Percentiles rank a stretch among this genome's conserved stretches.
Conservation (phyloP, 2,329 filamentous ascomycete genomes). For the Trichophyton simii region DNA sequence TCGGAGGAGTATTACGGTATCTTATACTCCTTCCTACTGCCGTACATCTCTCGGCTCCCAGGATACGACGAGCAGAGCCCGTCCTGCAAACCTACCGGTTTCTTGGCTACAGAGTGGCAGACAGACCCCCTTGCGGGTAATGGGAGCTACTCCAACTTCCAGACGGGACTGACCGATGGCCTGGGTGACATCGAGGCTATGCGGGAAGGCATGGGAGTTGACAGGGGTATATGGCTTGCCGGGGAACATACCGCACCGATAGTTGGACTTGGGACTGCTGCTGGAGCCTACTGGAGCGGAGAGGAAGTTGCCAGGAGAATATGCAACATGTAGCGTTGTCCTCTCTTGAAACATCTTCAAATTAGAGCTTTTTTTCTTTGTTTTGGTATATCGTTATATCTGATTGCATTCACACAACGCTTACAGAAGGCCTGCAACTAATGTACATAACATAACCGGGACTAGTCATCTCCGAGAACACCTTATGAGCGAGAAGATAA, state of each 20-base stretch:
- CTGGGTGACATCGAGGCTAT: conserved; percentile 58
- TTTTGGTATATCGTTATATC: neutral
- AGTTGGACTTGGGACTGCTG: conserved; percentile 74
- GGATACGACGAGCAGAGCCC: conserved; percentile 45
- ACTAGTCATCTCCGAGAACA: neutral
- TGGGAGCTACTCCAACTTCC: conserved; percentile 79
- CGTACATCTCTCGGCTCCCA: conserved; percentile 66
- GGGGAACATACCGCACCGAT: conserved; percentile 88
- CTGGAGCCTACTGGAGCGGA: conserved; percentile 85
- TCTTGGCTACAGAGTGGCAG: conserved; percentile 65
- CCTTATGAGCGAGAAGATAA: neutral
- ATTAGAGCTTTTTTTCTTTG: too few relatives aligned
- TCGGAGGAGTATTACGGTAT: conserved; percentile 41
- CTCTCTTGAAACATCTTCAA: too few relatives aligned
- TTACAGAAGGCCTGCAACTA: neutral
- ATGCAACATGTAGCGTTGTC: neutral
- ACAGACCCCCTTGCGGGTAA: conserved; percentile 66
- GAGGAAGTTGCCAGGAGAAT: conserved; percentile 57
- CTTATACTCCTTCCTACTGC: conserved; percentile 56
- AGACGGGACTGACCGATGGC: conserved; percentile 56
- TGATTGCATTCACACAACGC: neutral
- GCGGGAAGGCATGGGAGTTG: conserved; percentile 37
- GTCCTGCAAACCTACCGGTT: conserved; percentile 49
- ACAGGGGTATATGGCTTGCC: conserved; percentile 66
- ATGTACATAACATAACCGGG: neutral